These are phyloP conservation scores for Gliomastix tumulicola DNA, from an alignment of 2,329 filamentous ascomycete species.

Conservation along the genomic window DNA sequence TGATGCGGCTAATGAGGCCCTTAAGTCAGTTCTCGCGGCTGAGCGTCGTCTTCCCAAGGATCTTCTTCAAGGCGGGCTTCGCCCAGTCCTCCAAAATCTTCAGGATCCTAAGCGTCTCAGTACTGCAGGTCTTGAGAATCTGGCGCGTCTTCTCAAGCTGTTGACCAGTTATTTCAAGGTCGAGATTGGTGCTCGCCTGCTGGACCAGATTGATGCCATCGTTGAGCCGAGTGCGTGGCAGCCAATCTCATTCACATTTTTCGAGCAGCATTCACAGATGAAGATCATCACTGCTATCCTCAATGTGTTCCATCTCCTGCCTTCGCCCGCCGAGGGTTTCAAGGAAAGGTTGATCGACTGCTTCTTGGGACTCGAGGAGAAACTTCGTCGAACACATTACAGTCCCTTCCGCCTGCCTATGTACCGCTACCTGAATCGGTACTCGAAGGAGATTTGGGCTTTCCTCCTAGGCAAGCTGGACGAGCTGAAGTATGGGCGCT, in stretches of 20 bases:
- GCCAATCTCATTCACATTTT: slow-evolving; percentile 87
- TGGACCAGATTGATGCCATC: slow-evolving; percentile 89
- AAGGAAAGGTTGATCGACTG: slow-evolving; percentile 85
- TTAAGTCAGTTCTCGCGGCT: slow-evolving; percentile 81
- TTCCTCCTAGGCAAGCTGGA: slow-evolving; percentile 75
- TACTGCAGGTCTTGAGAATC: slow-evolving; percentile 81
- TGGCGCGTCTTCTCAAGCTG: slow-evolving; percentile 82
- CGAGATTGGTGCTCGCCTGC: slow-evolving; percentile 85
- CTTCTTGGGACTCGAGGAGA: slow-evolving; percentile 81
- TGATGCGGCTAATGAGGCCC: slow-evolving; percentile 82
- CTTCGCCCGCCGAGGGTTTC: slow-evolving; percentile 82
- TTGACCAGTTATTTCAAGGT: slow-evolving; percentile 99
- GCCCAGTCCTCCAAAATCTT: slow-evolving; percentile 92
- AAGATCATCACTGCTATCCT: slow-evolving; percentile 92
- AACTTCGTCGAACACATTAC: slow-evolving; percentile 76
- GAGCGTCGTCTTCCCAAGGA: slow-evolving; percentile 94
- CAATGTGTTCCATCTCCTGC: slow-evolving; percentile 95
- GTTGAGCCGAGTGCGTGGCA: slow-evolving; percentile 76
- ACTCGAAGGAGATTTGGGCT: slow-evolving; percentile 79
- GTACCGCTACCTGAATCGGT: slow-evolving; percentile 89
- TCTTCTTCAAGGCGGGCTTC: slow-evolving; percentile 83
- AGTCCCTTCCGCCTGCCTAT: slow-evolving; percentile 89
- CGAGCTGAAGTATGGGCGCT: slow-evolving; percentile 80
- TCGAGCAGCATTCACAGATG: slow-evolving; percentile 89
- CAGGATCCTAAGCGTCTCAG: slow-evolving; percentile 89